Evolutionary conservation across 2,329 filamentous ascomycete species (phyloP), one percentile per base, ranked within the genome.

Genomic region (Curvularia spicifera): DNA sequence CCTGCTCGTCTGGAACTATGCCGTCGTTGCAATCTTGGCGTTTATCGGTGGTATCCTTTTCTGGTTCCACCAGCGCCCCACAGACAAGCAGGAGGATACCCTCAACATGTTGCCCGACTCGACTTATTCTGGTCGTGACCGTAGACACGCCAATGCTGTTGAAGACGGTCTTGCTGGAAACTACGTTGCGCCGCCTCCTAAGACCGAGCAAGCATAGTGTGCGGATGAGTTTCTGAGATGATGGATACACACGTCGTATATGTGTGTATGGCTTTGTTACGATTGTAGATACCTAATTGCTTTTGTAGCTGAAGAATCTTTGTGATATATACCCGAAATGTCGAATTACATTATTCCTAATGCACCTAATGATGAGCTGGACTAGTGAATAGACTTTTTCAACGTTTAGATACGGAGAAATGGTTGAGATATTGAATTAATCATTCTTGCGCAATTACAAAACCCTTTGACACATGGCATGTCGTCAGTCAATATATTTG

Each of bases 1-100:
- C 1, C 76, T 89, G 24, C 79, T 91, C 39, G 83, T 89, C 4
- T 91, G 88, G 87, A 91, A 92, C 78, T 93, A 93, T 76, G 83
- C 80, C 8, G 73, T 81, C 18, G 83, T 90, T 18, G 86, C 88
- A 5, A 78, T 86, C 56, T 79, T 91, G 51, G 84, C 89, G 0
- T 82, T 86, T 37, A 51, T 87, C 7, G 89, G 87, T 35, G 88
- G 87, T 24, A 60, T 82, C 4, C 79, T 81, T 1, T 92, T 93
- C 79, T 93, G 89, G 88, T 73, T 88, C 68, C 85, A 82, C 69
- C 90, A 89, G 79, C 78, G 82, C 39, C 79, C 84, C n/a, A 80
- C 89, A 9, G 90, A 93, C 70, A 78, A 76, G 26, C 80, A 87
- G 63, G 90, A 93, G 71, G 90, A 92, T 73, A 80, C 82, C 67